These are phyloP conservation scores for Fusarium sp. DNA, from an alignment of 2,329 filamentous ascomycete species.

Conservation along the genomic window DNA sequence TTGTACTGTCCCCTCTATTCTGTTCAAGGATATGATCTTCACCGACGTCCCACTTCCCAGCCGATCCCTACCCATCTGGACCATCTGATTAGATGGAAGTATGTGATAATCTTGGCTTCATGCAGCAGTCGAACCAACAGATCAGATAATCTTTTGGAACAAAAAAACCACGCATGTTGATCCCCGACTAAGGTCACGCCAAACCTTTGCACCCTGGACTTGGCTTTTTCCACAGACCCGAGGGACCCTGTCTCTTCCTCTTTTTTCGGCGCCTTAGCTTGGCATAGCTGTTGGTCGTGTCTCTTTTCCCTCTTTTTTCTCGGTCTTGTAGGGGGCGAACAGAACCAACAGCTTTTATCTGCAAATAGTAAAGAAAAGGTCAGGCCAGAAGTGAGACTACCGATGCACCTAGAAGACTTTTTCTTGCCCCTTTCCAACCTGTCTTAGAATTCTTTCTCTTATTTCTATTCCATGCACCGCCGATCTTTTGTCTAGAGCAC, in stretches of 20 bases:
- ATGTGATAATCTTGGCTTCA: conserved; percentile 23
- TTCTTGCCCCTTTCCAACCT: not conserved
- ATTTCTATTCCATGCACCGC: not conserved
- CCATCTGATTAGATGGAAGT: conserved; percentile 27
- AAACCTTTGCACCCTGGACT: not conserved
- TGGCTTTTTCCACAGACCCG: not conserved
- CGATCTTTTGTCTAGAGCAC: not conserved
- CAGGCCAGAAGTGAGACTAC: conserved; percentile 10
- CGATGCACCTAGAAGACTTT: not conserved
- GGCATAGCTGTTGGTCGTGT: conserved; percentile 14
- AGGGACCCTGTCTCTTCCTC: not conserved
- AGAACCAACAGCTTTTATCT: not conserved
- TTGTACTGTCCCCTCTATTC: not conserved
- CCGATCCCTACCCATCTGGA: conserved; percentile 20
- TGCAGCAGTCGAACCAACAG: conserved; percentile 10
- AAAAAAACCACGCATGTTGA: conserved; percentile 3
- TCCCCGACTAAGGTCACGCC: not conserved
- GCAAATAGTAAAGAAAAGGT: not conserved
- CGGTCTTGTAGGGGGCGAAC: not conserved
- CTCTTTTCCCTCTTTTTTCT: not conserved
- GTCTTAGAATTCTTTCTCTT: not conserved
- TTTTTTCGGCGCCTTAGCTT: not conserved
- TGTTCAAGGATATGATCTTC: not conserved
- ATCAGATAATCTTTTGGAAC: conserved; percentile 17
- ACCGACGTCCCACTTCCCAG: not conserved